phyloP scores from a whole-genome alignment of 2,329 filamentous ascomycete species.

The Dactylellina drechsleri region DNA sequence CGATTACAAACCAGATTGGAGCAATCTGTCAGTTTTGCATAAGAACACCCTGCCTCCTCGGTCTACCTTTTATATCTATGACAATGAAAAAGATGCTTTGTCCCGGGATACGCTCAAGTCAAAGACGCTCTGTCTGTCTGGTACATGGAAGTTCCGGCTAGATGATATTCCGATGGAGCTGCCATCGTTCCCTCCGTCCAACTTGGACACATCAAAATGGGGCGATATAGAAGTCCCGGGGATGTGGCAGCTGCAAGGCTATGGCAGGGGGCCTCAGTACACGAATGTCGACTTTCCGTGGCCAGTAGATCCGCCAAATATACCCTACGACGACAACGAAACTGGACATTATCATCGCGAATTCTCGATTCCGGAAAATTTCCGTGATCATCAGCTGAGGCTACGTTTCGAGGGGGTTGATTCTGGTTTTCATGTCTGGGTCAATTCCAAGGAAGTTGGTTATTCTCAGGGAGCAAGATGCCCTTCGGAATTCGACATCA shows the following conservation, averaged over 20 bases:
- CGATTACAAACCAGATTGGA: constrained; percentile 67
- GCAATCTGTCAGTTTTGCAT: constrained; percentile 70
- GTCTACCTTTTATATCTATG: constrained; percentile 69
- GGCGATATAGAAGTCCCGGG: constrained; percentile 71
- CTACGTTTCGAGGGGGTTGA: constrained; percentile 78
- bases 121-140: constrained; percentile 1
- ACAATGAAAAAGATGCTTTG: constrained; percentile 66
- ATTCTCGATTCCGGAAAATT: constrained; percentile 67
- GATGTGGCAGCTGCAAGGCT: constrained; percentile 77
- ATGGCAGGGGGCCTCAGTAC: constrained; percentile 73
- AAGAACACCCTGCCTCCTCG: constrained; percentile 70
- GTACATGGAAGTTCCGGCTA: neutral
- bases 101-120: neutral
- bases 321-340: constrained; percentile 71
- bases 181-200: neutral
- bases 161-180: neutral
- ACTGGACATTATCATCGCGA: constrained; percentile 71
- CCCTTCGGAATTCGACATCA: constrained; percentile 75
- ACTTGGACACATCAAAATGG: constrained; percentile 63
- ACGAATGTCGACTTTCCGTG: constrained; percentile 76
- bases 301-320: constrained; percentile 72
- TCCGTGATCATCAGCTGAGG: constrained; percentile 68
- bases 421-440: constrained; percentile 75
- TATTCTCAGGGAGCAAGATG: constrained; percentile 77
- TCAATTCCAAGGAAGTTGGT: constrained; percentile 73